Evolutionary conservation across 495 filamentous ascomycete species (phyloP).

Genomic region (Penicillium samsonianum): DNA sequence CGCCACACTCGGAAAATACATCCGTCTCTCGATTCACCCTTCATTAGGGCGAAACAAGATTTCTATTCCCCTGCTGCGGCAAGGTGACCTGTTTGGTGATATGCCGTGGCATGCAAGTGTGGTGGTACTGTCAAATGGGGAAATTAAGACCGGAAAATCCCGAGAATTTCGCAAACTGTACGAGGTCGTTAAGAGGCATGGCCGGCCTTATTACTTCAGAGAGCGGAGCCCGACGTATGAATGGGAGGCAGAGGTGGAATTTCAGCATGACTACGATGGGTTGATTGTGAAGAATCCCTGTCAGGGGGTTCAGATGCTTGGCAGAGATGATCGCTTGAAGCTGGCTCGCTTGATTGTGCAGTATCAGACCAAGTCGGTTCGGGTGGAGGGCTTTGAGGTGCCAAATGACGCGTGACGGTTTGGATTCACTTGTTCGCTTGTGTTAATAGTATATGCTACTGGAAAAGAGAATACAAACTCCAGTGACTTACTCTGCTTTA

Average conservation of each 20-base stretch:
- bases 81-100: constrained; percentile 9
- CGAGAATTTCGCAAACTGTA: constrained; percentile 10
- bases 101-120: constrained; percentile 15
- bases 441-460: neutral
- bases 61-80: constrained; percentile 7
- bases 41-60: constrained; percentile 11
- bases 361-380: constrained; percentile 5
- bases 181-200: constrained; percentile 9
- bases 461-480: neutral
- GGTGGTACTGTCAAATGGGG: constrained; percentile 9
- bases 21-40: constrained; percentile 11
- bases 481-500: neutral
- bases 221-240: constrained; percentile 8
- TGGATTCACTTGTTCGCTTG: neutral
- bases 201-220: constrained; percentile 9
- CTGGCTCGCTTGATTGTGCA: constrained; percentile 12
- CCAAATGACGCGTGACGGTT: constrained; percentile 4
- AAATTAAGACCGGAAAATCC: constrained; percentile 2
- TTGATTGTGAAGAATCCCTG: constrained; percentile 4
- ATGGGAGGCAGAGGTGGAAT: constrained; percentile 10
- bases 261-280: constrained; percentile 9
- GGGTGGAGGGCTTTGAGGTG: constrained; percentile 11
- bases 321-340: constrained; percentile 9
- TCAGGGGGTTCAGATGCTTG: neutral
- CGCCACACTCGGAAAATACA: constrained; percentile 3